Base-by-base conservation (phyloP, 495 filamentous ascomycete genomes). In the Rusavskia elegans region DNA sequence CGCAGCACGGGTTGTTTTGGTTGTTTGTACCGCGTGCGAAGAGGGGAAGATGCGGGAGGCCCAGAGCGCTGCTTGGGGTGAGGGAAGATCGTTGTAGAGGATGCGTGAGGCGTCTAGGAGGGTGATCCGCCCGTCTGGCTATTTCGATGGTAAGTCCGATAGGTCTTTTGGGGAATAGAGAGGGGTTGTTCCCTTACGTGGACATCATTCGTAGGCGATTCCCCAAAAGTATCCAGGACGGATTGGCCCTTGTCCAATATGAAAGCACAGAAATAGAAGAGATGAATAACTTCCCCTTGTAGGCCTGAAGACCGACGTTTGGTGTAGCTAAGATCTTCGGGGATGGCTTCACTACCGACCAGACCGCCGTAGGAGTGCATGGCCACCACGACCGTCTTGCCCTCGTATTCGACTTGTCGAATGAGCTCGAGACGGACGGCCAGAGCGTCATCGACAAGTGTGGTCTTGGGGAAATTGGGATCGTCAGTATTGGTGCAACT, bases 301-400 rank as follows among this genome's bases (percentile, higher is more conserved):
- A 61, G 50, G 1, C 67, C 67, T 17, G 58, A 53, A 27, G 55
- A 23, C 16, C 42, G 21, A 44, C 71, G 62, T 36, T 66, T 55
- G 5, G 38, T 41, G 20, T 66, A 67, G 35, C 58, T 64, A 5
- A 75, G 57, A 11, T 66, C 68, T 50, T 68, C 58, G 21, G 50
- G 42, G 4, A 69, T 54, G n/a, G 71, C 73, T 27, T 67, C 65
- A 6, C 61, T 59, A 19, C 68, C 65, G 27, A 69, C 63, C 20
- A 69, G 48, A 11, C 71, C 67, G 23, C 66, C 61, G 55, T 66
- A 66, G 5, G 61, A 65, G 55, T 77, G 73, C 45, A 63, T 58
- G 0, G 75, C 70, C 11, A 77, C 48, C 9, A 73, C 54, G 7
- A 75, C 62, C 30, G 41, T 44, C 32, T 49, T 55, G 3, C 27